Percentiles rank a stretch among this genome's conserved stretches.
These are phyloP conservation scores for Cucurbita ficifolia DNA, from an alignment of 306 rosid species.

Conservation along the genomic window DNA sequence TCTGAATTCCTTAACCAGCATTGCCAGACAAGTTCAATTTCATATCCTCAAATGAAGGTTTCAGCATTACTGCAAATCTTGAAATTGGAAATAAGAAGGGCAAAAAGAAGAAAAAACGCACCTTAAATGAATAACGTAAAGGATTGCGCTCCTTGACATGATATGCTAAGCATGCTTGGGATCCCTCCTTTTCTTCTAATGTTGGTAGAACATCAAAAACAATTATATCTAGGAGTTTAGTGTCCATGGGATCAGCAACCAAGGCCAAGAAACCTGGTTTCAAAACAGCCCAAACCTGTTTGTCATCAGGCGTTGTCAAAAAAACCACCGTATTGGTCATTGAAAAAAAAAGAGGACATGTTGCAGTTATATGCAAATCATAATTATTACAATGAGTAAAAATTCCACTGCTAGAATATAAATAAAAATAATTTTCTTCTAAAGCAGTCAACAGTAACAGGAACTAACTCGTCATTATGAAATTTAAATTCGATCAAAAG, in stretches of 20 bases:
- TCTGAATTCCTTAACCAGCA: background rate
- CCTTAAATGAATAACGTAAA: constrained; percentile 24
- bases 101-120: background rate
- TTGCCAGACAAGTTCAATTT: background rate
- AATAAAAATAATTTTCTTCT: background rate
- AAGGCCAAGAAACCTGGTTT: constrained; percentile 42
- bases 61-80: background rate
- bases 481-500: background rate
- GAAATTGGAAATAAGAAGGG: background rate
- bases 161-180: constrained; percentile 19
- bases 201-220: constrained; percentile 21
- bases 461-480: background rate
- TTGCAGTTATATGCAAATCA: background rate
- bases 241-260: constrained; percentile 28
- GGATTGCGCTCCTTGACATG: constrained; percentile 28
- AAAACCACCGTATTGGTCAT: background rate
- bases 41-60: background rate
- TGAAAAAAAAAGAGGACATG: background rate
- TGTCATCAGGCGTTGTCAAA: background rate
- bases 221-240: constrained; percentile 26
- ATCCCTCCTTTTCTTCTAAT: constrained; percentile 7
- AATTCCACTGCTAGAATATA: background rate
- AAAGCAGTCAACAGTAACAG: background rate
- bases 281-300: constrained; percentile 42
- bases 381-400: background rate